Evolutionary conservation across 2,329 filamentous ascomycete species (phyloP), one percentile per base, ranked within the genome.

Genomic region (Trichoderma arundinaceum): DNA sequence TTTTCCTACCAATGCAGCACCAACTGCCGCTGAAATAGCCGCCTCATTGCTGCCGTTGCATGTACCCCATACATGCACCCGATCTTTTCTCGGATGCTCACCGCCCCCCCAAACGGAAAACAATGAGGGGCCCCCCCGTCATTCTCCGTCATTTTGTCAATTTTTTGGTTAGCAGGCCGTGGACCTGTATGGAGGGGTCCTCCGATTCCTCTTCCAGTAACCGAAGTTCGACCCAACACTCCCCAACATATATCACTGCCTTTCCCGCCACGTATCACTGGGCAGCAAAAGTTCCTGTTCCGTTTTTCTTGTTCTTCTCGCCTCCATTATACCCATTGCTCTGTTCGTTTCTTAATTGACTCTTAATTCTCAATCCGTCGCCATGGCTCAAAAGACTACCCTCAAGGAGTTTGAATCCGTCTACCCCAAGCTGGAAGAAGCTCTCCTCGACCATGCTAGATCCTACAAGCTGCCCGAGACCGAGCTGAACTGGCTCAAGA

Each of bases 401-500:
- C 88, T 94, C 66, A 84, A 90, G 74, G 90, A 96, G 74, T 99
- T 99, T 78, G 93, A 98, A 85, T 83, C 88, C 52, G 86, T 97
- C 77, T 98, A 94, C 82, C 92, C 92, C 64, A 90, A 90, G 79
- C 87, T 99, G 70, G 88, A 94, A 74, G 86, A 92, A 77, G 92
- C 93, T 74, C 83, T 99, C 66, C 84, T 94, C 71, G 88, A 88
- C 69, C 88, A 95, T 81, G 91, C 90, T 71, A 86, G 88, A 77
- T 83, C 87, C 73, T 97, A 96, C 83, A 93, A 94, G 68, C 84
- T 97, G 35, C 94, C 95, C 62, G 79, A 90, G 71, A 86, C 91
- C 78, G 90, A 93, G 68, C 80, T 94, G 67, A 85, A 92, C 73
- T 98, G 94, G 94, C 94, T 92, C 80, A 89, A 92, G 79, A 86